phyloP scores from a whole-genome alignment of 768 basidiomycete species.

The Tricholoma bakamatsutake region DNA sequence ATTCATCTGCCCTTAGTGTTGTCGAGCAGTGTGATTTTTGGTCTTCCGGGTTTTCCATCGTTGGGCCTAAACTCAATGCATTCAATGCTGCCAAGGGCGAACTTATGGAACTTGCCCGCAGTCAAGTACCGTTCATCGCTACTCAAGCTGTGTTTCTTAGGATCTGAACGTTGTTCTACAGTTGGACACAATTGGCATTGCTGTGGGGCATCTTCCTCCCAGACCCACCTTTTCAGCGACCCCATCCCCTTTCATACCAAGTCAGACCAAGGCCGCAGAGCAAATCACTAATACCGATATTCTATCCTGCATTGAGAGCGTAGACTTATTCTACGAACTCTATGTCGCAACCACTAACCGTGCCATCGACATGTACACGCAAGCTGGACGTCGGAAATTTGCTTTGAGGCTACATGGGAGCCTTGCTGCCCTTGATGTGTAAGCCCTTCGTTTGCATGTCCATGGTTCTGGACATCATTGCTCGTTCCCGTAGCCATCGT shows the following conservation, averaged over 20 bases:
- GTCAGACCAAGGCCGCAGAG: constrained; percentile 19
- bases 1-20: constrained; percentile 80
- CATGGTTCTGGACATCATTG: background rate
- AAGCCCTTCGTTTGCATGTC: constrained; percentile 26
- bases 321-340: constrained; percentile 66
- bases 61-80: constrained; percentile 38
- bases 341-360: constrained; percentile 74
- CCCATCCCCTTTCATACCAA: constrained; percentile 17
- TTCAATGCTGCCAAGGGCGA: constrained; percentile 84
- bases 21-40: constrained; percentile 77
- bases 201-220: constrained; percentile 62
- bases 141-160: background rate
- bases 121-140: constrained; percentile 51
- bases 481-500: constrained; percentile 47
- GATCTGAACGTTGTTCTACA: constrained; percentile 24
- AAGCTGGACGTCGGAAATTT: constrained; percentile 78
- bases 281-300: constrained; percentile 60
- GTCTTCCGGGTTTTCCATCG: constrained; percentile 44
- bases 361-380: constrained; percentile 79
- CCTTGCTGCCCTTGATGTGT: constrained; percentile 88
- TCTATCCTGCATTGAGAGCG: constrained; percentile 46
- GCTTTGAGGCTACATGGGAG: constrained; percentile 82
- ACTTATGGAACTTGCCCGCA: constrained; percentile 79
- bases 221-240: constrained; percentile 67
- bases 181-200: constrained; percentile 84